Evolutionary conservation across 208 protist species (phyloP), one percentile per base, ranked within the genome.

Genomic region (Trypanosoma grayi): DNA sequence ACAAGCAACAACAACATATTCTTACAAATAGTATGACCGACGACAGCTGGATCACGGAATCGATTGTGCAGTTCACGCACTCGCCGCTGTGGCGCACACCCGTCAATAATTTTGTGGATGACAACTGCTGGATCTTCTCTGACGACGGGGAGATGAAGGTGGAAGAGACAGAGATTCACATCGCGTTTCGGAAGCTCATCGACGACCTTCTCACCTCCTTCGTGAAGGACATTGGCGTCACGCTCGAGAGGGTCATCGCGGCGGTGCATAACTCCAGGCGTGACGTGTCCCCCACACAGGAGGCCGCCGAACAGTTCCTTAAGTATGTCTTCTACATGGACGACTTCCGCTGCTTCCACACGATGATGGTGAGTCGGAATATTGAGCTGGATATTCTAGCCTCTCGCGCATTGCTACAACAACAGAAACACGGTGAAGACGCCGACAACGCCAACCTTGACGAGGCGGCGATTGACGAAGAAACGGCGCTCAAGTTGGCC

Each of bases 351-450:
- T 73, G 66, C n/a, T 97, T 97, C 56, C 76, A 94, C 60, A 73
- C 79, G 7, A 86, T 95, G 79, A 97, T 97, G 93, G 70, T 86
- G 68, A 80, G 79, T 72, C 80, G 91, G 40, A 97, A 97, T 67
- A 70, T 96, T 59, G 82, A 96, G 73, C 75, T 97, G 0, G 89
- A 97, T 53, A 82, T 95, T 53, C 64, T 95, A 3, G 85, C 93
- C 22, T 73, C 59, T 30, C 66, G 62, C 0, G 80, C 66, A 27
- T 52, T 92, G 5, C 20, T 66, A 59, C 71, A 40, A 14, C 22
- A 43, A 22, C 52, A 57, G 22, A 28, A 30, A 25, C 3, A 28
- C 10, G 55, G 28, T 6, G n/a, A 16, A 5, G 24, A 10, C 16
- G 39, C 22, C 44, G 55, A 50, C n/a, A 39, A 76, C 36, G 39